phyloP scores from a whole-genome alignment of 2,329 filamentous ascomycete genomes.

The Akanthomyces dipterigenus region DNA sequence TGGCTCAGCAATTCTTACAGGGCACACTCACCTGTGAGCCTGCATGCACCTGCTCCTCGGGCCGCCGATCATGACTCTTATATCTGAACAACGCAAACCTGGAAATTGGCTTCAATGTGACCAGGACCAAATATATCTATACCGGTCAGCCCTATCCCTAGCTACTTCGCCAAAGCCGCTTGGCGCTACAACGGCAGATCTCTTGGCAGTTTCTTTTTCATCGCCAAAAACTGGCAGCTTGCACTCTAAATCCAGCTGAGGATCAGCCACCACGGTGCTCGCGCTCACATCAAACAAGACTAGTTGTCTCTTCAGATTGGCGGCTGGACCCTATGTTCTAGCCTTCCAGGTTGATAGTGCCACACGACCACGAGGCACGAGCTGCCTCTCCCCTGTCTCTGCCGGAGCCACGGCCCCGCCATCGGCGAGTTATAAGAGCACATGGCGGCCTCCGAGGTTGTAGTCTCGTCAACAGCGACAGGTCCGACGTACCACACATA shows the following conservation, averaged over 20 bases:
- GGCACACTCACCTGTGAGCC: neutral
- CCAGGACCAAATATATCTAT: neutral
- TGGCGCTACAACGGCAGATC: neutral
- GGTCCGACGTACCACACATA: constrained; percentile 30
- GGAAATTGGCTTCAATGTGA: neutral
- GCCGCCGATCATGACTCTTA: neutral
- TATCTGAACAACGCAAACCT: neutral
- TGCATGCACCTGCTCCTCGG: neutral
- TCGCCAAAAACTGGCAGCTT: neutral
- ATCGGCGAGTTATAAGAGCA: neutral
- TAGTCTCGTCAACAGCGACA: constrained; percentile 15
- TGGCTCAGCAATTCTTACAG: neutral
- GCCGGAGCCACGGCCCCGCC: constrained; percentile 6
- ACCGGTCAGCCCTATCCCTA: neutral
- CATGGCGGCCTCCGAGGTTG: constrained; percentile 1
- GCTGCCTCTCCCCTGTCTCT: neutral
- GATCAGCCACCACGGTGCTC: constrained; percentile 2
- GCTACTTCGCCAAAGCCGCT: neutral
- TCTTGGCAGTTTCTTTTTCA: neutral
- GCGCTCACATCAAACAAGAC: neutral
- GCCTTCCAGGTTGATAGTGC: neutral
- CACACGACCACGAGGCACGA: neutral
- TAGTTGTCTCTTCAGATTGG: neutral
- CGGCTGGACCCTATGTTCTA: neutral
- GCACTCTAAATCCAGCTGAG: neutral